These are phyloP conservation scores for Wickerhamomyces hampshirensis DNA, from an alignment of 805 yeast genomes.

Conservation along the genomic window DNA sequence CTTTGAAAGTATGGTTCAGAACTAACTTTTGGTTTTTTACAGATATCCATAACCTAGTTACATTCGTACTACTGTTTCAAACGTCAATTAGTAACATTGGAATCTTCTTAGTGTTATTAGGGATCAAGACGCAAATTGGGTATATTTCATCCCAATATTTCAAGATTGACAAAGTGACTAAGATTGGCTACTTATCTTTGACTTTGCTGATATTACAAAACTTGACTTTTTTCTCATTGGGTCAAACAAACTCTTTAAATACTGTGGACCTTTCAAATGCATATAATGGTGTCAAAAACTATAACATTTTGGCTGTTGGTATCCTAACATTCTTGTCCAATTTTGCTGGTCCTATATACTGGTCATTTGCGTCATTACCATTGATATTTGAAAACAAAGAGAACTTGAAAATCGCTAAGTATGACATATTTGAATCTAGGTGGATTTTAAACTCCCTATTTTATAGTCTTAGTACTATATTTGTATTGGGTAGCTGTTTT, in stretches of 20 bases:
- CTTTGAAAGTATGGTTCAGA: slow-evolving; percentile 6
- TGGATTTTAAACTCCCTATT: slow-evolving; percentile 31
- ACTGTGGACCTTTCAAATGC: slow-evolving; percentile 89
- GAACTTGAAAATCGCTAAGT: slow-evolving; percentile 23
- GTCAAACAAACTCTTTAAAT: slow-evolving; percentile 89
- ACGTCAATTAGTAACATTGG: slow-evolving; percentile 46
- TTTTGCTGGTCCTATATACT: slow-evolving; percentile 80
- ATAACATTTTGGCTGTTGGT: slow-evolving; percentile 69
- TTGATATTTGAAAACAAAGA: slow-evolving; percentile 30
- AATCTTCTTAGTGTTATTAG: slow-evolving; percentile 36
- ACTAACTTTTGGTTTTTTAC: slow-evolving; percentile 23
- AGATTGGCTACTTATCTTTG: slow-evolving; percentile 10
- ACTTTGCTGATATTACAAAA: slow-evolving; percentile 55
- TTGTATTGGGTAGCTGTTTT: slow-evolving; percentile 64
- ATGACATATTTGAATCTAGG: slow-evolving; percentile 29
- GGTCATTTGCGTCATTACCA: slow-evolving; percentile 53
- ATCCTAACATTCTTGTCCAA: slow-evolving; percentile 75
- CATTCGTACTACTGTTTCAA: slow-evolving; percentile 44
- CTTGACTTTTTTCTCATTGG: slow-evolving; percentile 77
- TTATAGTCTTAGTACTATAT: slow-evolving; percentile 54
- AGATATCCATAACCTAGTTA: slow-evolving; percentile 33
- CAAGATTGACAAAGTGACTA: background rate
- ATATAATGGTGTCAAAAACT: slow-evolving; percentile 78
- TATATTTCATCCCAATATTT: slow-evolving; percentile 2
- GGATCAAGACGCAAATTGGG: slow-evolving; percentile 21